Base-by-base conservation (phyloP, 2,329 filamentous ascomycete genomes). In the Neofusicoccum sp. region DNA sequence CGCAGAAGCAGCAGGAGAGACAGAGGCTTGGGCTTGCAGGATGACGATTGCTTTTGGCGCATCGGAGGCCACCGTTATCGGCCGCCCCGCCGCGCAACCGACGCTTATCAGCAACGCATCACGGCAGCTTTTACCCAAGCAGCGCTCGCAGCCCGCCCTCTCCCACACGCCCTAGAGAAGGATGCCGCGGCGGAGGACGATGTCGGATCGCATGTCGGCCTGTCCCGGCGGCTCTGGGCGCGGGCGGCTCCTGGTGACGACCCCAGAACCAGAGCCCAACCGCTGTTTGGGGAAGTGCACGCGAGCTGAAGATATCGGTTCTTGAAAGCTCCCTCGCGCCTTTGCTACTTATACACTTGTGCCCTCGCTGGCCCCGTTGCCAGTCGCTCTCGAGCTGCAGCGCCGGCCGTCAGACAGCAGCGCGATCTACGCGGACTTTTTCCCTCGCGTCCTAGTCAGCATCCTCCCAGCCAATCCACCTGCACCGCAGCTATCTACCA, bases 101-200 rank as follows among this genome's bases (percentile, higher is more conserved):
- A 56, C 7, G n/a, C 51, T 56, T 56, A 56, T 56, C 51, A 56
- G 51, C 38, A 56, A 56, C 51, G 20, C 51, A 56, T 56, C 51
- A 56, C 51, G 41, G 38, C 51, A 56, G n/a, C 20, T 56, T 56
- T 56, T 56, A 56, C 51, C 51, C 51, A 56, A 56, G 51, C 51
- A 33, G 24, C 26, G 14, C 26, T 31, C 38, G 20, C 38, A 56
- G 51, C 51, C 38, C 51, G 51, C 38, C 9, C 11, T 40, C 24
- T 56, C 38, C 51, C 51, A 41, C 38, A 56, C 24, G 4, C 51
- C 51, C 38, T 9, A 43, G 24, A 41, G 7, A 33, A 43, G 51
- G 36, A 31, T 24, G 26, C 51, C 11, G 38, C 51, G 51, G 51
- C 34, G 51, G 51, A 56, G 26, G 36, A 56, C 51, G 36, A 43